Conservation (phyloP, 371 early-diverging fungal genomes). For the Mucor lusitanicus region DNA sequence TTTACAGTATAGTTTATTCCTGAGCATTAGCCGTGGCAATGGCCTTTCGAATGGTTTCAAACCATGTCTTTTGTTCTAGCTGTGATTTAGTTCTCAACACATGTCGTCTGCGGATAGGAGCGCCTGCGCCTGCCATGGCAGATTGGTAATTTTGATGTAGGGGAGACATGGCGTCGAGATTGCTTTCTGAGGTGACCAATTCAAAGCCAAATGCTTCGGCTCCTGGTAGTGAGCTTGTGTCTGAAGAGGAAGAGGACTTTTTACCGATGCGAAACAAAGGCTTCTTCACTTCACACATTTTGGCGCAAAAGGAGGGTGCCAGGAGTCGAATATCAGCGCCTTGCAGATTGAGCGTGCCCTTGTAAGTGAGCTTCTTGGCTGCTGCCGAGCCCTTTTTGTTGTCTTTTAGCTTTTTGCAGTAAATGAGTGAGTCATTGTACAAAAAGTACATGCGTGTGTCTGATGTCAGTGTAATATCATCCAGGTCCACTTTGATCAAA, state of each 20-base stretch:
- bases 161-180: constrained; percentile 14
- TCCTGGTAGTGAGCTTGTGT: neutral
- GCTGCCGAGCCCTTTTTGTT: neutral
- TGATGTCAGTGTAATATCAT: constrained; percentile 19
- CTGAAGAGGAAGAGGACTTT: neutral
- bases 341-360: constrained; percentile 15
- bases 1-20: neutral
- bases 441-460: constrained; percentile 32
- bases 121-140: constrained; percentile 1
- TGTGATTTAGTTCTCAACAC: constrained; percentile 18
- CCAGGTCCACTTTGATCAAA: constrained; percentile 29
- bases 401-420: constrained; percentile 21
- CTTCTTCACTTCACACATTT: constrained; percentile 21
- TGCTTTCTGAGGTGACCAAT: constrained; percentile 16
- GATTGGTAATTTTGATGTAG: constrained; percentile 20
- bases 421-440: constrained; percentile 28
- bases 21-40: neutral
- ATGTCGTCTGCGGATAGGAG: constrained; percentile 19
- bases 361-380: constrained; percentile 13
- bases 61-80: constrained; percentile 22
- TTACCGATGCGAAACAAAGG: constrained; percentile 10
- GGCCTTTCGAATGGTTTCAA: constrained; percentile 12
- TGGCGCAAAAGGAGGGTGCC: constrained; percentile 13
- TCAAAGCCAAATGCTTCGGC: constrained; percentile 31
- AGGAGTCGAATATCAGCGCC: constrained; percentile 18